Evolutionary conservation across 441 rosid genomes (phyloP), one percentile per base, ranked within the genome.

Genomic region (Arabidopsis hybrid): DNA sequence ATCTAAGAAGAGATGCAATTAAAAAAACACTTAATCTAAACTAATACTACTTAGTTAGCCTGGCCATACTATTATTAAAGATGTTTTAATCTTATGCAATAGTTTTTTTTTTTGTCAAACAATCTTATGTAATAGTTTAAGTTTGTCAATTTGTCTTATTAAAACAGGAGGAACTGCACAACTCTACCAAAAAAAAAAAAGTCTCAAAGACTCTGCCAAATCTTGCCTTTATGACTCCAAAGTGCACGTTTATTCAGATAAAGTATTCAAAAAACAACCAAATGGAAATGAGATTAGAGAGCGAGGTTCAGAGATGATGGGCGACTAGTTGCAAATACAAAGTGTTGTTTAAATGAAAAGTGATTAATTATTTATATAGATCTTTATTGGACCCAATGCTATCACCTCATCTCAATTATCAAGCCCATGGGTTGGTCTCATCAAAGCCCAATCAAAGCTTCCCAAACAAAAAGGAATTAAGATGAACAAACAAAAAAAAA

Each of bases 371-470:
- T 21, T 21, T 21, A 35, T 35, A 31, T 31, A 31, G 4, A 14
- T 46, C 51, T 14, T 8, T 8, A 17, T 8, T 49, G 53, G 31
- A 9, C 31, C 55, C 2, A 8, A 17, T 18, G 6, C 31, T 17
- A 50, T 4, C 13, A 45, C 14, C 4, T 16, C 8, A 47, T 14
- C 17, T 6, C 36, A 49, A 3, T 52, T 14, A 11, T 26, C 0
- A 58, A 69, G 65, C 73, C 73, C 74, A 36, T 69, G 16, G 5
- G 4, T 3, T 4, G 16, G 7, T 13, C 1, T 13, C 7, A 46
- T 35, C 8, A 35, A 57, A 47, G 74, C 74, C 74, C 74, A 69
- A 58, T 21, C 1, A 7, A 55, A 13, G 9, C 14, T 4, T 64
- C 14, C 45, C 3, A 56, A 32, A 68, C 10, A 39, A 65, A 8